Conservation (phyloP, 192 early-diverging fungal species). For the Radiomyces spectabilis region DNA sequence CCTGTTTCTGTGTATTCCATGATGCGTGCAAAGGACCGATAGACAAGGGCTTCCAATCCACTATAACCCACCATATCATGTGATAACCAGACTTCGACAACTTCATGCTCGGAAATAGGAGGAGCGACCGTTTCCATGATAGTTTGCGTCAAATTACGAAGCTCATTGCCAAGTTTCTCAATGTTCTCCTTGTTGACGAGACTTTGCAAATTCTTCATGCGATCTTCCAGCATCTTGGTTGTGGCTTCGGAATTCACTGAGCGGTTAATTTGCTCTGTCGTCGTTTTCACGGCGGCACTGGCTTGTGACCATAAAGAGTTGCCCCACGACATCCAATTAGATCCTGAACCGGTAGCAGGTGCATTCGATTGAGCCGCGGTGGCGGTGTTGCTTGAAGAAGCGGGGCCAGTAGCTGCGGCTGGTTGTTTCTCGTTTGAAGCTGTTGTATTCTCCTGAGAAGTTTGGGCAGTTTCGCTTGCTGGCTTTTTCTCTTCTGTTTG, state of each 20-base stretch:
- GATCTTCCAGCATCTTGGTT: conserved; percentile 37
- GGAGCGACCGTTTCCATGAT: conserved; percentile 51
- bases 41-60: conserved; percentile 44
- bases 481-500: neutral
- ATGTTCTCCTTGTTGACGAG: conserved; percentile 52
- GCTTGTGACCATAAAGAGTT: conserved; percentile 43
- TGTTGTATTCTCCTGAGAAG: neutral
- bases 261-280: conserved; percentile 44
- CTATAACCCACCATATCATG: conserved; percentile 50
- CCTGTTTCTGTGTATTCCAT: conserved; percentile 57
- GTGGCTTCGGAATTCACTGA: conserved; percentile 39
- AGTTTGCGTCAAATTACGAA: conserved; percentile 39
- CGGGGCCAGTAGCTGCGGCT: neutral
- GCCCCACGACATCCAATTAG: conserved; percentile 35
- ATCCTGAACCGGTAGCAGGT: neutral
- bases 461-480: neutral
- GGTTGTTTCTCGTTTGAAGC: too few relatives aligned
- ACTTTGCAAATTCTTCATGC: conserved; percentile 33
- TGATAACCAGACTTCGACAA: conserved; percentile 52
- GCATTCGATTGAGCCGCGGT: neutral
- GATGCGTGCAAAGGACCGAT: conserved; percentile 45
- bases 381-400: neutral
- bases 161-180: conserved; percentile 46
- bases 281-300: conserved; percentile 48
- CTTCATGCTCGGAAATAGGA: conserved; percentile 50